Conservation (phyloP, 805 yeast species). For the Jamesozyma piceae region DNA sequence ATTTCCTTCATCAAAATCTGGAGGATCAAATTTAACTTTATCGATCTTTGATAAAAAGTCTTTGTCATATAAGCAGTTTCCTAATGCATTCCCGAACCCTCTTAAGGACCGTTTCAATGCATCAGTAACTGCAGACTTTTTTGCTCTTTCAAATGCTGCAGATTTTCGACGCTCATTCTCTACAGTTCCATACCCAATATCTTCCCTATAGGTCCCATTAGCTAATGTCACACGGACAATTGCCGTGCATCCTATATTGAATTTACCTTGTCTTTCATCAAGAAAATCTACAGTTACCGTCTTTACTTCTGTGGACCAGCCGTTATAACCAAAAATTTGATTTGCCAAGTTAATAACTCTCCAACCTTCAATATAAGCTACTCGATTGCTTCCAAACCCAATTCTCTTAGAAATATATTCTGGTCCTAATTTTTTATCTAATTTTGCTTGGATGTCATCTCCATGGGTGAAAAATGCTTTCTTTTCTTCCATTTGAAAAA, state of each 20-base stretch:
- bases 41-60: slow-evolving; percentile 43
- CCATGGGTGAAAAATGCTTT: slow-evolving; percentile 9
- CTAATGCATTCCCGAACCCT: slow-evolving; percentile 74
- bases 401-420: slow-evolving; percentile 69
- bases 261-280: slow-evolving; percentile 52
- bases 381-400: slow-evolving; percentile 62
- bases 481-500: slow-evolving; percentile 17
- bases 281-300: slow-evolving; percentile 59
- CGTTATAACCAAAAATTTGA: slow-evolving; percentile 73
- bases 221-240: slow-evolving; percentile 63
- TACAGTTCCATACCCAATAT: slow-evolving; percentile 75
- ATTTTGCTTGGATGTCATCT: slow-evolving; percentile 31
- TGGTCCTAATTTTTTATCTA: slow-evolving; percentile 53
- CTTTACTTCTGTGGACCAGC: slow-evolving; percentile 70
- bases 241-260: slow-evolving; percentile 59
- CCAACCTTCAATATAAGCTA: slow-evolving; percentile 78
- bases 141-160: slow-evolving; percentile 73
- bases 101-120: slow-evolving; percentile 71
- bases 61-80: slow-evolving; percentile 77
- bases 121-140: slow-evolving; percentile 77
- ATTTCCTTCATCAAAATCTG: slow-evolving; percentile 37
- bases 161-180: slow-evolving; percentile 67
- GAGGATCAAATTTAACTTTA: slow-evolving; percentile 36
- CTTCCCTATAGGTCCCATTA: slow-evolving; percentile 75
- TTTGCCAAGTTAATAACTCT: slow-evolving; percentile 71